Evolutionary conservation across 2,329 filamentous ascomycete genomes (phyloP).

Genomic region (Mycosphaerella arachidis): DNA sequence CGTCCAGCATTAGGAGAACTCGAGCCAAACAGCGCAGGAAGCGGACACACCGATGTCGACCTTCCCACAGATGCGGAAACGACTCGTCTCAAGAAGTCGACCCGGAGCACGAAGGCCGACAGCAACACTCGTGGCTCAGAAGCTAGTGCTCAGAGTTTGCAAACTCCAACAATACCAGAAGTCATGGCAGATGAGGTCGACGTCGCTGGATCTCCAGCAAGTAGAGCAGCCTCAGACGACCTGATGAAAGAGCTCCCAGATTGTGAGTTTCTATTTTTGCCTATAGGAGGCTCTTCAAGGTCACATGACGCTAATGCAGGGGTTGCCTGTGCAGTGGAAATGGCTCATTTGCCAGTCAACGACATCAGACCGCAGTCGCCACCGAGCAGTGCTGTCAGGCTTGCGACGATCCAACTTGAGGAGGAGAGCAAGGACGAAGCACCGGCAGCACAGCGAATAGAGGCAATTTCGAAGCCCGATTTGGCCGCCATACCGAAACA

Average conservation of each 20-base stretch:
- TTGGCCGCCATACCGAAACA: not conserved
- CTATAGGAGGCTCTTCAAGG: slow-evolving; percentile 9
- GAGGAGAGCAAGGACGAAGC: not conserved
- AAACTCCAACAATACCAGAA: slow-evolving; percentile 1
- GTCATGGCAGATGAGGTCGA: slow-evolving; percentile 19
- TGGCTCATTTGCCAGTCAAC: slow-evolving; percentile 18
- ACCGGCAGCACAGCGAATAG: not conserved
- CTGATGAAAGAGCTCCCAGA: slow-evolving; percentile 15
- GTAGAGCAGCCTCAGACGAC: slow-evolving; percentile 17
- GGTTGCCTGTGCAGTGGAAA: slow-evolving; percentile 17
- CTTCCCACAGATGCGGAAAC: slow-evolving; percentile 5
- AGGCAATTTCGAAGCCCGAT: not conserved
- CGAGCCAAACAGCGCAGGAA: slow-evolving; percentile 33
- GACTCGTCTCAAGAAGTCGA: slow-evolving; percentile 28
- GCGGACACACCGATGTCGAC: slow-evolving; percentile 22
- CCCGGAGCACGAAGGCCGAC: slow-evolving; percentile 32
- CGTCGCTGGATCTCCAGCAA: slow-evolving; percentile 16
- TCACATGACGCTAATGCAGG: slow-evolving; percentile 26
- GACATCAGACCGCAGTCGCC: slow-evolving; percentile 20
- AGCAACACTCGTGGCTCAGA: slow-evolving; percentile 14
- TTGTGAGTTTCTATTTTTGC: slow-evolving; percentile 13
- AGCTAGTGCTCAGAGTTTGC: slow-evolving; percentile 5
- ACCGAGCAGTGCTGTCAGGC: slow-evolving; percentile 11
- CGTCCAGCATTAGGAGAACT: slow-evolving; percentile 40
- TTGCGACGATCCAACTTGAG: slow-evolving; percentile 9